Base-by-base conservation (phyloP, 805 yeast genomes). In the Ogataea ganodermae region DNA sequence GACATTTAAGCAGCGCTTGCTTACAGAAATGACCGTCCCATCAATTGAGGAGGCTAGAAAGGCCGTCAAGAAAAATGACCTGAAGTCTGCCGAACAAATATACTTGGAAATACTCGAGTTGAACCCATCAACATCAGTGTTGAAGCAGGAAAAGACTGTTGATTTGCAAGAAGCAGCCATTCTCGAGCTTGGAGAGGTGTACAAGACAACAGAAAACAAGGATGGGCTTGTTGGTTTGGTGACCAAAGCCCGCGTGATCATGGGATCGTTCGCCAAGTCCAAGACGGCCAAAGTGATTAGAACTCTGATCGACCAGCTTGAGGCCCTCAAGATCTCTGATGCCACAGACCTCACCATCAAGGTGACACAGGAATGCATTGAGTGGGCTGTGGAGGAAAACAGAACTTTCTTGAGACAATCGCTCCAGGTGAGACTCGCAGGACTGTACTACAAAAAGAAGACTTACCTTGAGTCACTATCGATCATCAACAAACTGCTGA, bases 231-330 rank as follows among this genome's bases (percentile, higher is more conserved):
- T 75, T 14, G 71, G 69, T 32, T 79, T 94, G 59, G 80, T 94
- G 31, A 74, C 81, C 10, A 75, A 80, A 33, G 83, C 95, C 0
- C 79, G 94, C 57, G 71, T 69, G 7, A 79, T 83, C n/a, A 83
- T 90, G 74, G 58, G 60, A 4, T 78, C 79, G 27, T 81, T 88
- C 61, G 97, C 98, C 39, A 94, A 94, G 70, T 87, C 97, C 13
- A 94, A 94, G 68, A 86, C 96, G 7, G 96, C 98, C 17, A 94
- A 92, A 66, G 86, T 92, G 46, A 84, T 92, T 56, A 85, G 84
- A 59, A 76, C 81, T 33, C 74, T 94, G 62, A 83, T 94, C 58
- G 98, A 92, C 61, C 72, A 80, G 52, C 81, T 88, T 59, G 91
- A 88, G 50, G 63, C 65, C 20, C 78, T 83, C 55, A 85, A 81